Evolutionary conservation across 1,284 basidiomycete species (phyloP).

Genomic region (Heterobasidion annosum): DNA sequence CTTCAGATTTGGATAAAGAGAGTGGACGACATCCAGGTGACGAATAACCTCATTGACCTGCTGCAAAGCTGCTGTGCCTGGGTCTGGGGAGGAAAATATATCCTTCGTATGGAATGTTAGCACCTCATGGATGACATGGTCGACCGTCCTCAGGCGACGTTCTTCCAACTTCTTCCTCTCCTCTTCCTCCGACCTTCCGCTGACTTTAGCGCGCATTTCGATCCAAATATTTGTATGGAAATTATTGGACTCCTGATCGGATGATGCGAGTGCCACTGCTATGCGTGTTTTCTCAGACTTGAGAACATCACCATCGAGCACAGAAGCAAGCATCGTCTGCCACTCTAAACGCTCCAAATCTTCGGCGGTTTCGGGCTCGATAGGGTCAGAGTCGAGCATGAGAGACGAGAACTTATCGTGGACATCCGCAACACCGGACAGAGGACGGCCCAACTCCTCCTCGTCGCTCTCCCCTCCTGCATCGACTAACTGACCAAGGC

Average conservation of each 20-base stretch:
- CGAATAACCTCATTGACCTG: constrained; percentile 71
- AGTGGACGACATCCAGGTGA: constrained; percentile 77
- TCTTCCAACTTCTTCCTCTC: constrained; percentile 81
- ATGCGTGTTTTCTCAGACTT: constrained; percentile 91
- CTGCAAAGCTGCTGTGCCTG: constrained; percentile 47
- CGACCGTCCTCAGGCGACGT: constrained; percentile 71
- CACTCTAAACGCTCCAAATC: constrained; percentile 84
- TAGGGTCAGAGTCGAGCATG: constrained; percentile 48
- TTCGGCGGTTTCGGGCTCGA: constrained; percentile 55
- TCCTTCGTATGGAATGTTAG: constrained; percentile 58
- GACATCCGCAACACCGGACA: constrained; percentile 31
- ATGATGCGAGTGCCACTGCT: constrained; percentile 59
- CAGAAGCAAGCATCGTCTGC: constrained; percentile 91
- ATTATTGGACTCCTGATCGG: constrained; percentile 62
- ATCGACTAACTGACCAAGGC: constrained; percentile 61
- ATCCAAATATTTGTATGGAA: constrained; percentile 76
- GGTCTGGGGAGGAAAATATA: constrained; percentile 31
- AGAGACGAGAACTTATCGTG: constrained; percentile 45
- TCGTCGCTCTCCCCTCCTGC: constrained; percentile 74
- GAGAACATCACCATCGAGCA: constrained; percentile 87
- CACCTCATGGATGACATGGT: constrained; percentile 79
- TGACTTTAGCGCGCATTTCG: constrained; percentile 81
- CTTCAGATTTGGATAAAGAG: constrained; percentile 80
- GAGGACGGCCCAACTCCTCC: constrained; percentile 32
- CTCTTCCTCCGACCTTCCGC: constrained; percentile 74